phyloP scores from a whole-genome alignment of 2,329 filamentous ascomycete species.

The Penicillium sumatraense region DNA sequence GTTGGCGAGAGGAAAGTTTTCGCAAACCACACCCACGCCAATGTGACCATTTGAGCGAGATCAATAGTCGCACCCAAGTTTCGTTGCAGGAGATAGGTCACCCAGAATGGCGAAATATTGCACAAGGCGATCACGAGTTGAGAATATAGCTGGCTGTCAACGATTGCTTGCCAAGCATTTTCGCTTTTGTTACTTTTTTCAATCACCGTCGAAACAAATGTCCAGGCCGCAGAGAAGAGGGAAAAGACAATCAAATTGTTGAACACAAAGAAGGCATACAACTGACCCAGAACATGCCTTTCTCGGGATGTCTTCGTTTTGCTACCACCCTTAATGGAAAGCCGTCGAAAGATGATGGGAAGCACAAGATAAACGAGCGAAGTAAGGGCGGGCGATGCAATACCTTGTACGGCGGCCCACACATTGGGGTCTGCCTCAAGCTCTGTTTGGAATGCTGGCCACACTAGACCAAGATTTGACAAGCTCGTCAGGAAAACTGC shows the following conservation, averaged over 20 bases:
- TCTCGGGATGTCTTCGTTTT: constrained; percentile 91
- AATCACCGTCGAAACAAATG: constrained; percentile 70
- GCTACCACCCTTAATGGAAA: constrained; percentile 83
- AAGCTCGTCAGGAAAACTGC: constrained; percentile 91
- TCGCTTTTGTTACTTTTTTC: constrained; percentile 59
- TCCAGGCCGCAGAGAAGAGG: constrained; percentile 82
- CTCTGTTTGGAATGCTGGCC: constrained; percentile 72
- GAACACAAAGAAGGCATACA: constrained; percentile 96
- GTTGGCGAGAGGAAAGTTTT: constrained; percentile 86
- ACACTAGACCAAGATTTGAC: constrained; percentile 76
- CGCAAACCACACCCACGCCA: constrained; percentile 82
- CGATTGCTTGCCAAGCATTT: constrained; percentile 71
- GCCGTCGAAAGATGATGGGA: constrained; percentile 86
- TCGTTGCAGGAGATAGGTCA: constrained; percentile 89
- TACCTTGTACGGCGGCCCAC: constrained; percentile 92
- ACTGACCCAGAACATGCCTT: constrained; percentile 83
- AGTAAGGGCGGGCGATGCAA: constrained; percentile 82
- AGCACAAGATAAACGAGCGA: constrained; percentile 86
- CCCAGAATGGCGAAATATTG: constrained; percentile 86
- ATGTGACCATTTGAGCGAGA: constrained; percentile 82
- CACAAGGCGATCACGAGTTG: constrained; percentile 76
- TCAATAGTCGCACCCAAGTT: constrained; percentile 94
- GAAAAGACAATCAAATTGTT: constrained; percentile 97
- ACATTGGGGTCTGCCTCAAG: constrained; percentile 66
- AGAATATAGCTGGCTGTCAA: constrained; percentile 64